phyloP scores from a whole-genome alignment of 192 early-diverging fungal species.

The Neocallimastix lanati region DNA sequence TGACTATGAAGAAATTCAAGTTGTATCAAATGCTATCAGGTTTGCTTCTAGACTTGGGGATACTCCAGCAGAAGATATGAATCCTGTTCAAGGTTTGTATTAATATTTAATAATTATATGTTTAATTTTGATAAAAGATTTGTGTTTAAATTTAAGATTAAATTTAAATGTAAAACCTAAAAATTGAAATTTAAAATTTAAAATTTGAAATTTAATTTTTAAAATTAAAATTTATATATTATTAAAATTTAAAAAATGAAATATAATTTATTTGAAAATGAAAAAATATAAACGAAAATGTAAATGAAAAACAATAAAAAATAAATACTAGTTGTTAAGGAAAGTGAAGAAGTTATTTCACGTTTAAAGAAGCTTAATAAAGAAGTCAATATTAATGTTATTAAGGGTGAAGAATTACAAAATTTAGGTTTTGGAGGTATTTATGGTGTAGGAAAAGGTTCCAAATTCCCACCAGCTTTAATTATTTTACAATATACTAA shows the following conservation, averaged over 20 bases:
- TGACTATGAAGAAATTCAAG: background rate
- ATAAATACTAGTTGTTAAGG: slow-evolving; percentile 10
- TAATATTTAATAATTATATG: too few species aligned
- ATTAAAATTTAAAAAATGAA: too few species aligned
- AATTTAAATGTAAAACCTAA: too few species aligned
- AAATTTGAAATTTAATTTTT: too few species aligned
- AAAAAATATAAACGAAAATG: too few species aligned
- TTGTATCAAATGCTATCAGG: slow-evolving; percentile 8
- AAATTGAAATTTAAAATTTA: too few species aligned
- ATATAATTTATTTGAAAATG: too few species aligned
- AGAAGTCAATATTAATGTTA: slow-evolving; percentile 15
- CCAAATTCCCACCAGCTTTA: slow-evolving; percentile 18
- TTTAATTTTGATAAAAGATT: too few species aligned
- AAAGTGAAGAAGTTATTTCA: slow-evolving; percentile 9
- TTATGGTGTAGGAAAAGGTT: slow-evolving; percentile 26
- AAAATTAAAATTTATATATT: too few species aligned
- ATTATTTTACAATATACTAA: slow-evolving; percentile 18
- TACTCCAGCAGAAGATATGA: slow-evolving; percentile 20
- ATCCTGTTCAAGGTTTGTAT: slow-evolving; percentile 7
- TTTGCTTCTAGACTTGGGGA: slow-evolving; percentile 17
- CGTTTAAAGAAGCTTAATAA: slow-evolving; percentile 5
- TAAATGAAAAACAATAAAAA: too few species aligned
- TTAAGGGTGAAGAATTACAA: slow-evolving; percentile 22
- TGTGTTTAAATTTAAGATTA: too few species aligned
- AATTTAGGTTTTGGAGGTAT: slow-evolving; percentile 20